Percentiles rank a stretch among this genome's conserved stretches.
Evolutionary conservation across 2,329 filamentous ascomycete genomes (phyloP).

Genomic region (Pyricularia grisea): DNA sequence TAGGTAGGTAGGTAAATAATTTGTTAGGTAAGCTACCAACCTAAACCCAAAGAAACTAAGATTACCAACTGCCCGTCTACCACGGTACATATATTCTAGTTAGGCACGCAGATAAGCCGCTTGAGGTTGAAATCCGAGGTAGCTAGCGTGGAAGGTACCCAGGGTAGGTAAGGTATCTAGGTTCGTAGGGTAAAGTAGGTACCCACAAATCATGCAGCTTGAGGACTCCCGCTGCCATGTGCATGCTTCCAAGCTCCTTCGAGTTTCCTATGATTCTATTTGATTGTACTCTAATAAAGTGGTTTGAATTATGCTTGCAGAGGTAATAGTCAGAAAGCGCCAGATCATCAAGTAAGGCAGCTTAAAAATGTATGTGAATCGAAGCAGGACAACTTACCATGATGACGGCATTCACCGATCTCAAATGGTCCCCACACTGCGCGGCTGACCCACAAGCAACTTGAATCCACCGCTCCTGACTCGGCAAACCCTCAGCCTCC

Average conservation of each 20-base stretch:
- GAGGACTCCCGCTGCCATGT: neutral
- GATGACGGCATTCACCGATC: constrained; percentile 10
- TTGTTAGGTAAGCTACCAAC: neutral
- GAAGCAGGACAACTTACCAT: neutral
- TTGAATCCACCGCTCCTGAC: constrained; percentile 3
- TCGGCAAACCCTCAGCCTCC: constrained; percentile 2
- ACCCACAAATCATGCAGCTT: neutral
- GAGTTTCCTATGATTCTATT: too few relatives aligned
- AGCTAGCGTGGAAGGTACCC: neutral
- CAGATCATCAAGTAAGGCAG: too few relatives aligned
- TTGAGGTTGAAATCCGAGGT: neutral
- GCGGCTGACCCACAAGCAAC: constrained; percentile 5
- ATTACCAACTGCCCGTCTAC: neutral
- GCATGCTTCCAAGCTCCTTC: neutral
- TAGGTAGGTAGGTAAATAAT: too few relatives aligned
- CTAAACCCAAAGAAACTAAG: neutral
- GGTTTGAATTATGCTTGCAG: neutral
- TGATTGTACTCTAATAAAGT: neutral
- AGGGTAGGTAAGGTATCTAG: neutral
- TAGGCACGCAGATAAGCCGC: neutral
- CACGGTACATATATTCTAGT: neutral
- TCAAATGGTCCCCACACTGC: constrained; percentile 1
- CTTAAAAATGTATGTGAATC: too few relatives aligned
- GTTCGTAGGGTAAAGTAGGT: too few relatives aligned
- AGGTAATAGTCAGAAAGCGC: neutral